Base-by-base conservation (phyloP, 192 early-diverging fungal species). In the Backusella westeae region DNA sequence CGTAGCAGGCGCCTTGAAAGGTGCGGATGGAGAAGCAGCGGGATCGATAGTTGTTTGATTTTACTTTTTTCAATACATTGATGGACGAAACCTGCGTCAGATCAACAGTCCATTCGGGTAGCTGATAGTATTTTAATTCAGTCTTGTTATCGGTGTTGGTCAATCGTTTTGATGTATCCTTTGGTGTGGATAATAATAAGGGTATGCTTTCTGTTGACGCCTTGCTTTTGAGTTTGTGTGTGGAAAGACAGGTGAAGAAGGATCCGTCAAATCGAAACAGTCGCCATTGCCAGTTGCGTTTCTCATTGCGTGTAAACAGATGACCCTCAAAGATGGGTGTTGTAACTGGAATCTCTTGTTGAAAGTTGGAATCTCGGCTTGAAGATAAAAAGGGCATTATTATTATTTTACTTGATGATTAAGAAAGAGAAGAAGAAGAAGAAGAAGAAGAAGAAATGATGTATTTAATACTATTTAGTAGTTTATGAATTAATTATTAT, bases 251-350 rank as follows among this genome's bases (percentile, higher is more conserved):
- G 19, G 78, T 83, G 7, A 83, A 79, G 15, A 73, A 41, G 1
- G 78, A 73, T 10, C 82, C 82, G 26, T 83, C 82, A 69, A 83
- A 83, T 67, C 82, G 75, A 74, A 83, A 83, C 49, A 83, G 46
- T 19, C 82, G 52, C 72, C 78, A 77, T n/a, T 77, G 75, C 82
- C 82, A 83, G 26, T 75, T 56, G 35, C 76, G 77, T 39, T 79
- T 83, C 4, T 83, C 78, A 26, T 68, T 73, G 10, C 78, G 71
- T 9, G 79, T 39, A 32, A 71, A 83, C 7, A 83, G 65, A 44
- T 77, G 82, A 59, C 82, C 82, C 44, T 79, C 77, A 73, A 83
- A 83, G n/a, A 83, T 75, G 34, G 78, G 82, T 12, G 82, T 29
- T 17, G 78, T 70, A 29, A 71, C 70, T 6, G 82, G 78, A 8